These are phyloP conservation scores for Colletotrichum sp. DNA, from an alignment of 2,329 filamentous ascomycete species.

Conservation along the genomic window DNA sequence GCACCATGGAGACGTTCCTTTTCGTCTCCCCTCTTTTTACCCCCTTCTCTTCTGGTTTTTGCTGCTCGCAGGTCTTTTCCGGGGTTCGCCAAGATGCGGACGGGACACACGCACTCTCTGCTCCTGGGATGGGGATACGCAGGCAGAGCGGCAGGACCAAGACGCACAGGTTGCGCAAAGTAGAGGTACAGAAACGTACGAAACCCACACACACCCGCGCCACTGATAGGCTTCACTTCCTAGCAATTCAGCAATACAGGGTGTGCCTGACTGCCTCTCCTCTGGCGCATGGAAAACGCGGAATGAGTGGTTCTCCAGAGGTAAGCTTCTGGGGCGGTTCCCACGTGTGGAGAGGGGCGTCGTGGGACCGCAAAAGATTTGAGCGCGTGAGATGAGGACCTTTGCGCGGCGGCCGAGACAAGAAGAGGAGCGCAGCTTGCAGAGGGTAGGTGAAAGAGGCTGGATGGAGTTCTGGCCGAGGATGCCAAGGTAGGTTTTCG, in stretches of 20 bases:
- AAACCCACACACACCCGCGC: conserved; percentile 7
- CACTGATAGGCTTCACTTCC: conserved; percentile 15
- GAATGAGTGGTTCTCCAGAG: conserved; percentile 1
- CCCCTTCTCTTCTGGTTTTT: neutral
- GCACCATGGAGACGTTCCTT: neutral
- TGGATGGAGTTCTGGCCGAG: neutral
- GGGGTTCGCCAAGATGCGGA: conserved; percentile 3
- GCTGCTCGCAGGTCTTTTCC: neutral
- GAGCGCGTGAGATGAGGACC: neutral
- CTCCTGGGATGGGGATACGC: neutral
- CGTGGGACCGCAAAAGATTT: neutral
- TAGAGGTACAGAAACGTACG: conserved; percentile 6
- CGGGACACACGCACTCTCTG: neutral
- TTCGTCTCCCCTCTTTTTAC: neutral
- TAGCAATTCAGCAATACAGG: neutral
- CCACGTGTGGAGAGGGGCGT: neutral
- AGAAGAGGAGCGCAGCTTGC: neutral
- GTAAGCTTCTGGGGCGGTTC: conserved; percentile 19
- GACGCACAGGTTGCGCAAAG: conserved; percentile 4
- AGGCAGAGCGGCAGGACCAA: neutral
- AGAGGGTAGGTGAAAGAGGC: neutral
- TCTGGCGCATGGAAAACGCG: neutral
- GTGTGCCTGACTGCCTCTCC: neutral
- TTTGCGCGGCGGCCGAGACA: neutral
- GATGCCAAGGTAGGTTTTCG: conserved; percentile 1